phyloP scores from a whole-genome alignment of 2,329 filamentous ascomycete genomes.

The Hirsutella rhossiliensis region DNA sequence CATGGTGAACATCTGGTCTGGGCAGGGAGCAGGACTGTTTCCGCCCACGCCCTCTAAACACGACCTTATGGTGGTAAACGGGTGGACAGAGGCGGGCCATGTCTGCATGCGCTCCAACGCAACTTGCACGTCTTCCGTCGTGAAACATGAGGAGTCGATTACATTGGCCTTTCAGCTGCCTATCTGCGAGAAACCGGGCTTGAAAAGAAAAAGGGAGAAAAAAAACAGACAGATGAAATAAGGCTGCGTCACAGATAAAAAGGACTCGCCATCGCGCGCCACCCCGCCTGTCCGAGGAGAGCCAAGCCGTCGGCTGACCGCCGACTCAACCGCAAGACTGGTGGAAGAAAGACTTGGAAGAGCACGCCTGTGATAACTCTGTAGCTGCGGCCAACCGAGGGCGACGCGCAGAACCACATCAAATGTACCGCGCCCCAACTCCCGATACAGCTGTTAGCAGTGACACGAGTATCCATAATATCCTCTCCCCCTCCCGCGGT shows the following conservation, averaged over 20 bases:
- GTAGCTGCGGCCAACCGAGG: not conserved
- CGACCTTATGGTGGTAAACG: too few relatives aligned
- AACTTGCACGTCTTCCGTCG: conserved; percentile 11
- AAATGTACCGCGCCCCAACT: not conserved
- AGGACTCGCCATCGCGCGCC: conserved; percentile 3
- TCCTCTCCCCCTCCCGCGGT: conserved; percentile 11
- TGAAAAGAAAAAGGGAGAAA: conserved; percentile 15
- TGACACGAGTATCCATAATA: conserved; percentile 18
- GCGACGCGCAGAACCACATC: not conserved
- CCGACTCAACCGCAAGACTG: conserved; percentile 1
- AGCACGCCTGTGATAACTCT: not conserved
- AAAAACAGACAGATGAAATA: conserved; percentile 10
- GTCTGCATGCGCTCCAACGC: too few relatives aligned
- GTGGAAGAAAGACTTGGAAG: not conserved
- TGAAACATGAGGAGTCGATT: conserved; percentile 30
- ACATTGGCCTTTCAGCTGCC: conserved; percentile 30
- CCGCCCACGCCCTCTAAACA: too few relatives aligned
- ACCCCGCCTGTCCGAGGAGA: not conserved
- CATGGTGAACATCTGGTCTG: too few relatives aligned
- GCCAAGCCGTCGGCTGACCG: conserved; percentile 1
- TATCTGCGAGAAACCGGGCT: conserved; percentile 18
- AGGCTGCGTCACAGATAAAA: conserved; percentile 21
- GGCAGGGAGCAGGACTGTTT: too few relatives aligned
- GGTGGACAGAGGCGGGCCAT: too few relatives aligned
- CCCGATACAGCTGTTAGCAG: conserved; percentile 9